Base-by-base conservation (phyloP, 2,329 filamentous ascomycete species). In the Fusarium mangiferae region DNA sequence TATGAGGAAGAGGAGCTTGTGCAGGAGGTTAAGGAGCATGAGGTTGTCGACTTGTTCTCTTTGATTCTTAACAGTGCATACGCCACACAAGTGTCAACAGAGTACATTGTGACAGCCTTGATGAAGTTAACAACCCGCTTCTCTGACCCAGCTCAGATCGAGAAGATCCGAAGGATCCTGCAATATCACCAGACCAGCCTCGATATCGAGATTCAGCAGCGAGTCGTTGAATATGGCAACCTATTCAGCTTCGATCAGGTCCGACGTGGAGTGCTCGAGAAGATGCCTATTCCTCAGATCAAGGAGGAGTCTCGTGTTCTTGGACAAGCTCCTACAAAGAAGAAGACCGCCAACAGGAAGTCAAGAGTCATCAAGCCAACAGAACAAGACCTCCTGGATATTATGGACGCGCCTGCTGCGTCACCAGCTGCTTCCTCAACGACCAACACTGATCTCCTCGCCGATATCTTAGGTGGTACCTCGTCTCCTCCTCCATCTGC, bases 271-370 rank as follows among this genome's bases (percentile, higher is more conserved):
- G 96, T 99, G 6, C 86, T 99, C 17, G 96, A 99, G 84, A 97
- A 96, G 82, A 99, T 99, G 97, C 96, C 96, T 13, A 90, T 96
- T 4, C 96, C 96, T 14, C 96, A 98, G 82, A 98, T 99, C 79
- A 94, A 96, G 75, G 96, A 99, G 81, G 94, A 97, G 81, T 96
- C 96, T 62, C 89, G 96, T 68, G 95, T 98, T 7, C 87, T 99
- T 24, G 95, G 95, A 48, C 93, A 96, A 78, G 92, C 94, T 3
- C 87, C 90, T 4, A 91, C 91, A 82, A 90, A 92, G 77, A 87
- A 88, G 73, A 92, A 90, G 81, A 91, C 92, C 55, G 88, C 90
- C 67, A 94, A 93, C 80, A 90, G 94, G 77, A 94, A 92, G 81
- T 90, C 92, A 66, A 95, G 92, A 83, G 88, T 91, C 35, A 88